Evolutionary conservation across 78 protist species (phyloP), one percentile per base, ranked within the genome.

Genomic region (Polysphondylium violaceum): DNA sequence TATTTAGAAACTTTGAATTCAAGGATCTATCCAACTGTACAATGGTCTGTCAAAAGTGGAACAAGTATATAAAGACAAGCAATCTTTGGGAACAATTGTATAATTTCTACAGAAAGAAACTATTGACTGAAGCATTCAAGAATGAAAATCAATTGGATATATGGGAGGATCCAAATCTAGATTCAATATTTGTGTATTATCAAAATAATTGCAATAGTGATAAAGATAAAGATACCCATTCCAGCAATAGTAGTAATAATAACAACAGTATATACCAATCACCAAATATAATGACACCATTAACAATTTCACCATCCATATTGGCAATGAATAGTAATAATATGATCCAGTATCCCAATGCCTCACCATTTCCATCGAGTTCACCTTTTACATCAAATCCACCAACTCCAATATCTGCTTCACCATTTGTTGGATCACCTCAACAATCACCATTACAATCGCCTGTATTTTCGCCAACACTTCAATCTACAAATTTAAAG

Each of bases 31-130:
- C 78, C 16, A 6, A 9, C 14, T 51, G 64, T 17, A 19, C 21
- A 58, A 27, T 40, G 7, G 91, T 83, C 59, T 69, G 78, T 56
- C 51, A 71, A 56, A 58, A 50, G 40, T 83, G 91, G 91, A 40
- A 58, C n/a, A 61, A 36, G 16, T 27, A n/a, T 4, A 69, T 83
- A 8, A 44, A 35, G 14, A 43, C 25, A 12, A 36, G 74, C 16
- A 58, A 58, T 44, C 47, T 83, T 27, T 83, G 91, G 91, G 91
- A 83, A 21, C 79, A 83, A 23, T 31, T 83, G 5, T 83, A 83
- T 38, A 11, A 17, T 43, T 8, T 3, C 0, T 71, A 59, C 44
- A 43, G 83, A 31, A 56, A 38, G 21, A 74, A 51, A 36, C 16
- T 74, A 27, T 29, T 6, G 5, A 33, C 27, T 59, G 29, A 21